phyloP scores from a whole-genome alignment of 2,329 filamentous ascomycete genomes.

The Cryphonectria radicalis region DNA sequence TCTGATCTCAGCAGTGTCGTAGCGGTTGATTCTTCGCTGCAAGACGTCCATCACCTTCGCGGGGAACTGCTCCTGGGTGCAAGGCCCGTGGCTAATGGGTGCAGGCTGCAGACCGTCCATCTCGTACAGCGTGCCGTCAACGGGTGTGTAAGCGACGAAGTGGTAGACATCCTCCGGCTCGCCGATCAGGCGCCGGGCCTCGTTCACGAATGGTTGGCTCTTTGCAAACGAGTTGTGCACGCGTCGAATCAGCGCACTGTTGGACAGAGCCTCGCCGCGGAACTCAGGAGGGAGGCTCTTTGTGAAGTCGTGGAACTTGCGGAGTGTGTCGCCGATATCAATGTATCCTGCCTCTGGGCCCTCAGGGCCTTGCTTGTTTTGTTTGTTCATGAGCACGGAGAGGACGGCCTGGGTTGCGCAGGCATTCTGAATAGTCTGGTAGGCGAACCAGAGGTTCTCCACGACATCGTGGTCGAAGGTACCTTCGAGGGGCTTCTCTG shows the following conservation, averaged over 20 bases:
- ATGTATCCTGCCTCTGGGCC: constrained; percentile 50
- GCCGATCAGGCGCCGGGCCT: constrained; percentile 73
- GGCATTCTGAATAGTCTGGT: constrained; percentile 97
- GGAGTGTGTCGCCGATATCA: constrained; percentile 72
- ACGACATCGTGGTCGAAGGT: constrained; percentile 76
- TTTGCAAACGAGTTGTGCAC: constrained; percentile 91
- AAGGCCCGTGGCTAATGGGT: constrained; percentile 85
- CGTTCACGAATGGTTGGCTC: constrained; percentile 88
- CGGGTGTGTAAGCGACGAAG: constrained; percentile 91
- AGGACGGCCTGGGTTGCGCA: constrained; percentile 96
- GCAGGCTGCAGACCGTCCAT: constrained; percentile 92
- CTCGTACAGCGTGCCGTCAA: constrained; percentile 85
- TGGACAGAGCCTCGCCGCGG: constrained; percentile 63
- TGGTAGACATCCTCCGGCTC: constrained; percentile 91
- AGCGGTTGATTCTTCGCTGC: constrained; percentile 79
- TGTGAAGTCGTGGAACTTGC: constrained; percentile 86
- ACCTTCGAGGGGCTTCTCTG: constrained; percentile 76
- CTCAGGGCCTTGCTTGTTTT: constrained; percentile 44
- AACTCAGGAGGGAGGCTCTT: constrained; percentile 78
- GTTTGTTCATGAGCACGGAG: constrained; percentile 88
- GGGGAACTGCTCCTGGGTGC: constrained; percentile 73
- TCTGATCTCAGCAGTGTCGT: constrained; percentile 84
- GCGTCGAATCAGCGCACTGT: constrained; percentile 70
- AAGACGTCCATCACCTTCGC: constrained; percentile 84
- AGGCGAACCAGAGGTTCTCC: constrained; percentile 87